phyloP scores from a whole-genome alignment of 2,329 filamentous ascomycete genomes.

The Didymosphaeria variabile region DNA sequence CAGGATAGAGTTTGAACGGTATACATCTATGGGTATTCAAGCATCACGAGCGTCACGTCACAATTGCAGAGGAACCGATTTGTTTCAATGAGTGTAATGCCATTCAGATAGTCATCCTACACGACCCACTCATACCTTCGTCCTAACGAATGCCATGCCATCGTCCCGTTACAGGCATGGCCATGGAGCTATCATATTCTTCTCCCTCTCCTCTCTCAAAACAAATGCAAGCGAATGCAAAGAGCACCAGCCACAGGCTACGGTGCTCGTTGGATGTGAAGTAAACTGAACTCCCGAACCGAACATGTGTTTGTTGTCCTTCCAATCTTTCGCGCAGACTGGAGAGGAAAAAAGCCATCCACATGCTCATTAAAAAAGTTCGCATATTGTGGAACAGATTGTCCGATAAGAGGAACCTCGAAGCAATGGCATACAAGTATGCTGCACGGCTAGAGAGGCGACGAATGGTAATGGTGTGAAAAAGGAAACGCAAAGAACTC shows the following conservation, averaged over 20 bases:
- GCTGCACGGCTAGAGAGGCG: conserved; percentile 29
- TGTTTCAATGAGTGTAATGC: conserved; percentile 46
- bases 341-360: conserved; percentile 32
- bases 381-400: conserved; percentile 40
- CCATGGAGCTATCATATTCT: conserved; percentile 19
- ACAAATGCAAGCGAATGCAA: conserved; percentile 45
- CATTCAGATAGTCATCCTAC: conserved; percentile 50
- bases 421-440: conserved; percentile 19
- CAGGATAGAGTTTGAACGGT: not conserved
- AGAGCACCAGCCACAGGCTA: conserved; percentile 47
- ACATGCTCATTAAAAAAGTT: conserved; percentile 47
- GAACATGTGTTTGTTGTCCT: conserved; percentile 23
- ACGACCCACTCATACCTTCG: conserved; percentile 26
- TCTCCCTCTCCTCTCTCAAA: conserved; percentile 22
- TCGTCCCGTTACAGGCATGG: conserved; percentile 24
- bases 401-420: conserved; percentile 38
- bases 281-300: conserved; percentile 21
- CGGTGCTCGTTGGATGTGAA: conserved; percentile 39
- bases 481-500: conserved; percentile 22
- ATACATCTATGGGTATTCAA: no score
- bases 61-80: not conserved
- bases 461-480: conserved; percentile 44
- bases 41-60: not conserved
- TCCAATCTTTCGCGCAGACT: conserved; percentile 24
- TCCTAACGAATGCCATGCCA: conserved; percentile 20